These are phyloP conservation scores for Schizophyllum amplum DNA, from an alignment of 1,284 basidiomycete species.

Conservation along the genomic window DNA sequence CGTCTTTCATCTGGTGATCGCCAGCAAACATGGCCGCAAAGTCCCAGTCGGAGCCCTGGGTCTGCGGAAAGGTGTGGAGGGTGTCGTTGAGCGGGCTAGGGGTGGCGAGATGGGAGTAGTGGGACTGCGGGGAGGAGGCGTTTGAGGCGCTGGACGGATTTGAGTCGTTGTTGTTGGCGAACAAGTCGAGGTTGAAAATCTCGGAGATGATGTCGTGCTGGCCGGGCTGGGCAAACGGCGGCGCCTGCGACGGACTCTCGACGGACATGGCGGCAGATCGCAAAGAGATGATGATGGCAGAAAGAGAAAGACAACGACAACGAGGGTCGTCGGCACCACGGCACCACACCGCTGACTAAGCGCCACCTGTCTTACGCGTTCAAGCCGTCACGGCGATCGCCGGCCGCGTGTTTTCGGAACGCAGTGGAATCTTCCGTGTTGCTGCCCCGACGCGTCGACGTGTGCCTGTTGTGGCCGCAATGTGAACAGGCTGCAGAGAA, in stretches of 20 bases:
- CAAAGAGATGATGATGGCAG: background rate
- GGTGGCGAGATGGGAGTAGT: conserved; percentile 10
- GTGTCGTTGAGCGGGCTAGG: conserved; percentile 9
- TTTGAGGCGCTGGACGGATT: conserved; percentile 10
- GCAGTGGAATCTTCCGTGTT: too few species aligned
- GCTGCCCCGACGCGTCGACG: too few species aligned
- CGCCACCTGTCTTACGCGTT: background rate
- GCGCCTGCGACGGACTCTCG: background rate
- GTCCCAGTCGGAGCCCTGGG: background rate
- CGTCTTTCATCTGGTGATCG: conserved; percentile 9
- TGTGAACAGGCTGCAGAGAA: too few species aligned
- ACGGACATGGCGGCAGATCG: background rate
- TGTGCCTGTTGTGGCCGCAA: too few species aligned
- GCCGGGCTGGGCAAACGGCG: background rate
- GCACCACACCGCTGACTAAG: background rate
- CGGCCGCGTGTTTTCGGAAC: too few species aligned
- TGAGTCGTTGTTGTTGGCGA: background rate
- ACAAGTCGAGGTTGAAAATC: background rate
- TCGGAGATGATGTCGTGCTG: background rate
- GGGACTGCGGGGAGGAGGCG: conserved; percentile 10
- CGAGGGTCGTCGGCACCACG: background rate
- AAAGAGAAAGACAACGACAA: background rate
- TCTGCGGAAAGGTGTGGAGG: conserved; percentile 1
- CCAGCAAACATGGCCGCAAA: background rate
- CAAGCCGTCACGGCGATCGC: background rate